Percentiles rank a stretch among this genome's conserved stretches.
Conservation (phyloP, 768 basidiomycete species). For the Lactarius vividus region DNA sequence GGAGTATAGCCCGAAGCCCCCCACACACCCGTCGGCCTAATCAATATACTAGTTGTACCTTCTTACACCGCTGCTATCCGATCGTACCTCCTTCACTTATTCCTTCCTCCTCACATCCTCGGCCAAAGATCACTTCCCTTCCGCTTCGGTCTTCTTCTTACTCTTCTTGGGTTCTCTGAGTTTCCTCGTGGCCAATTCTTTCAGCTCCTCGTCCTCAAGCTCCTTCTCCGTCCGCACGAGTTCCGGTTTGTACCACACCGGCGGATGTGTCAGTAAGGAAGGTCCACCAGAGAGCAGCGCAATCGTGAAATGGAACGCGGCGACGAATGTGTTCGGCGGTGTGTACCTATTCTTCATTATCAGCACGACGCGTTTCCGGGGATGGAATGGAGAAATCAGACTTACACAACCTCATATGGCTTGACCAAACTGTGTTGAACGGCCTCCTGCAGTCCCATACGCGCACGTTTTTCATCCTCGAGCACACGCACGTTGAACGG, state of each 20-base stretch:
- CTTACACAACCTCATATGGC: conserved; percentile 92
- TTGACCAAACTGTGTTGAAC: conserved; percentile 92
- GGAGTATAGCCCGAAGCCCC: conserved; percentile 29
- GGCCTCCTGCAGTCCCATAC: conserved; percentile 94
- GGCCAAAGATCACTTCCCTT: conserved; percentile 30
- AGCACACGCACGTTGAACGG: conserved; percentile 94
- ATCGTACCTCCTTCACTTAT: conserved; percentile 26
- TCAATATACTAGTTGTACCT: conserved; percentile 14
- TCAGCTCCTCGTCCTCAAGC: conserved; percentile 83
- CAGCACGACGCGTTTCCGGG: not conserved
- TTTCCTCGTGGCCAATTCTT: conserved; percentile 71
- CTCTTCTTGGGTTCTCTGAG: conserved; percentile 90
- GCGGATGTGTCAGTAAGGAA: conserved; percentile 79
- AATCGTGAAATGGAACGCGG: conserved; percentile 97
- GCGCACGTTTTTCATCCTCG: conserved; percentile 93
- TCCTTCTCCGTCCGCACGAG: conserved; percentile 87
- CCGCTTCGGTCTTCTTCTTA: conserved; percentile 75
- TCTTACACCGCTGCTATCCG: conserved; percentile 27
- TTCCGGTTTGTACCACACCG: conserved; percentile 91
- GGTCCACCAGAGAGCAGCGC: conserved; percentile 90
- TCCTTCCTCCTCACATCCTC: conserved; percentile 19
- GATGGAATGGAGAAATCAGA: conserved; percentile 27
- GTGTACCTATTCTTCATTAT: conserved; percentile 56
- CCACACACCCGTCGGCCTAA: conserved; percentile 19
- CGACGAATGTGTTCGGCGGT: conserved; percentile 78